Conservation (phyloP, 2,329 filamentous ascomycete species). For the Claviceps sp. region DNA sequence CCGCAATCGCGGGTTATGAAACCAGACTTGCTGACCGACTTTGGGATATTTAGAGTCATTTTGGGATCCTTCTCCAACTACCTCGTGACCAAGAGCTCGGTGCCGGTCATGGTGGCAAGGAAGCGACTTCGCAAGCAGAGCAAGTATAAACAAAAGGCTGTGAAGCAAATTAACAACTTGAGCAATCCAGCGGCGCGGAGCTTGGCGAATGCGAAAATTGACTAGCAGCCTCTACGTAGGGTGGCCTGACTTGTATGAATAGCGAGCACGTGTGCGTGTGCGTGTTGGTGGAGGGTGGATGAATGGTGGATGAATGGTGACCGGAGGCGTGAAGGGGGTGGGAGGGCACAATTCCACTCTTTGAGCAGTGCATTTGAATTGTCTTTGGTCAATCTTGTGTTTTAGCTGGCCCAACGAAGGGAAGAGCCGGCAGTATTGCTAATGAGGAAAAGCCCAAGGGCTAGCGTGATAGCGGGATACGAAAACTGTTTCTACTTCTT, state of each 20-base stretch:
- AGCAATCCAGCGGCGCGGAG: conserved; percentile 52
- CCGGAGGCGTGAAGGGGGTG: background rate
- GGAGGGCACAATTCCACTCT: background rate
- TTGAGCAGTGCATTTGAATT: background rate
- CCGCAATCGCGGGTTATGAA: no score
- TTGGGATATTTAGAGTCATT: conserved; percentile 51
- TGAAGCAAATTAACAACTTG: conserved; percentile 72
- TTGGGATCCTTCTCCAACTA: conserved; percentile 97
- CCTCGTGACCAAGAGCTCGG: conserved; percentile 88
- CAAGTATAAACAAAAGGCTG: conserved; percentile 56
- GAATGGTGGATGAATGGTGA: background rate
- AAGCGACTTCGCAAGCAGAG: conserved; percentile 80
- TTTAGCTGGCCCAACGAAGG: background rate
- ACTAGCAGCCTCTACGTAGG: conserved; percentile 28
- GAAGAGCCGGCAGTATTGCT: background rate
- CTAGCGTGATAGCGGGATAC: background rate
- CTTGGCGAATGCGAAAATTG: conserved; percentile 62
- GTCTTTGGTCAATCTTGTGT: background rate
- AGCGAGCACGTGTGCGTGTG: background rate
- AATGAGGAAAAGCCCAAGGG: background rate
- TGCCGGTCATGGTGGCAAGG: conserved; percentile 94
- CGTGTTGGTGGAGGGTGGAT: background rate
- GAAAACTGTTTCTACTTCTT: background rate
- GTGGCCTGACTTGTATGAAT: background rate
- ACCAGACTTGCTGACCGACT: conserved; percentile 18